Evolutionary conservation across 257 asterid species (phyloP), one percentile per base, ranked within the genome.

Genomic region (Nicotiana noctiflora): DNA sequence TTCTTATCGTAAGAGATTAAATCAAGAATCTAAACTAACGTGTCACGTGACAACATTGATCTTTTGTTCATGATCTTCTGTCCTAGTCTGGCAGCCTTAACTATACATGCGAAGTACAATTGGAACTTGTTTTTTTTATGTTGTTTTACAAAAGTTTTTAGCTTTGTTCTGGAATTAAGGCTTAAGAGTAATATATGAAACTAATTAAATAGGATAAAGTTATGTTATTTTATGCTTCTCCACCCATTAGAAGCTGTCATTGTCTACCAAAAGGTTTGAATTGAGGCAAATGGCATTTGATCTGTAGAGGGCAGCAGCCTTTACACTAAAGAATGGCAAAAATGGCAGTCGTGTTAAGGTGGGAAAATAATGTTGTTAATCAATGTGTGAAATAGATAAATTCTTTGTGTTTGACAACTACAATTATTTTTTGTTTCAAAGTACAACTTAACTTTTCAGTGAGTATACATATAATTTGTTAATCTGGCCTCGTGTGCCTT

Each of bases 381-480:
- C 19, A 46, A 72, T 4, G 77, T 61, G 32, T 65, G 67, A 72
- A 61, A 18, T 56, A 23, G 17, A 66, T 25, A 53, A 46, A 66
- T 25, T 76, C 79, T 51, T 8, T 34, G 40, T 82, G 77, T 80
- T 67, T 57, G 82, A 75, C 83, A 79, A 31, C 31, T 32, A 59
- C 79, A 56, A 65, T 76, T 79, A 8, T 83, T 84, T 84, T 75
- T 17, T n/a, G 19, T 19, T 80, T 61, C 67, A 53, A 88, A 89
- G 92, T 89, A 90, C 91, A 81, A 25, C 55, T 62, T 65, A 75
- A 63, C 92, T 89, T 90, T 86, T 79, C 40, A 77, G 81, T 78
- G 84, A 40, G 3, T 51, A 10, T 12, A 12, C 4, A 12, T 51
- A 51, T 46, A 14, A 74, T 74, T 74, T 83, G 75, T 86, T 49